Conservation (phyloP, 2,329 filamentous ascomycete species). For the Alternaria solani region DNA sequence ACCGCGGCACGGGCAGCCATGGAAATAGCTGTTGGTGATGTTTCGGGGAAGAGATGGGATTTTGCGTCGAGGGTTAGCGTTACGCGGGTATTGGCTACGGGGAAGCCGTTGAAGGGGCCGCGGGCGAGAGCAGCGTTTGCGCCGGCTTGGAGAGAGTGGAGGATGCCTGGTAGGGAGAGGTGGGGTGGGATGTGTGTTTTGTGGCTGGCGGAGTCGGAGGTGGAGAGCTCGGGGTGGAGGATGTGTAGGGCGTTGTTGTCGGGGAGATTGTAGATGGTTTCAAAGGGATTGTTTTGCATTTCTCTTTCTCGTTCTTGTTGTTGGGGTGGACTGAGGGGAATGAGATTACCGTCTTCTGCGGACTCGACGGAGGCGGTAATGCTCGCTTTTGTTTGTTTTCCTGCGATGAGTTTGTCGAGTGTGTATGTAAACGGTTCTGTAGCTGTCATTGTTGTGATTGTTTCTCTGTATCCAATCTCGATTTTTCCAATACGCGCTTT, state of each 20-base stretch:
- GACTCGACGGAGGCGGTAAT: slow-evolving; percentile 75
- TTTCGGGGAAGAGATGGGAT: slow-evolving; percentile 71
- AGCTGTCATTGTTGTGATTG: slow-evolving; percentile 61
- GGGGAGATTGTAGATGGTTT: slow-evolving; percentile 39
- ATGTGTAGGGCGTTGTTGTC: slow-evolving; percentile 77
- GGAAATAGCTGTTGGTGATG: slow-evolving; percentile 71
- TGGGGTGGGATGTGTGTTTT: slow-evolving; percentile 63
- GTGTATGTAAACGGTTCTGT: slow-evolving; percentile 66
- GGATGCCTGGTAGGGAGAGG: slow-evolving; percentile 59
- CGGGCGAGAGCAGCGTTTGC: slow-evolving; percentile 83
- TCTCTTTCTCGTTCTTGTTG: slow-evolving; percentile 26
- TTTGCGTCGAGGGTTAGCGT: slow-evolving; percentile 72
- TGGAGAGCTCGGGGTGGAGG: slow-evolving; percentile 59
- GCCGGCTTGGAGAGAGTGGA: slow-evolving; percentile 74
- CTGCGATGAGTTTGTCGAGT: slow-evolving; percentile 82
- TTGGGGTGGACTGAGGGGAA: slow-evolving; percentile 30
- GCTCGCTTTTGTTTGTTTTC: slow-evolving; percentile 78
- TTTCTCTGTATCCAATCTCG: slow-evolving; percentile 94
- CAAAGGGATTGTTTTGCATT: slow-evolving; percentile 38
- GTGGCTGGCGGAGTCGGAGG: slow-evolving; percentile 43
- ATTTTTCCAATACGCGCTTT: slow-evolving; percentile 88
- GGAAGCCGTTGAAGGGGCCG: slow-evolving; percentile 81
- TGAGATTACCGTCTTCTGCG: slow-evolving; percentile 50
- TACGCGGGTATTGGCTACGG: slow-evolving; percentile 78
- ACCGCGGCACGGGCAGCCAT: slow-evolving; percentile 71